A percentile compares a stretch with the other conserved stretches of the same genome.
Evolutionary conservation across 2,329 filamentous ascomycete species (phyloP).

Genomic region (Cladosporium sp.): DNA sequence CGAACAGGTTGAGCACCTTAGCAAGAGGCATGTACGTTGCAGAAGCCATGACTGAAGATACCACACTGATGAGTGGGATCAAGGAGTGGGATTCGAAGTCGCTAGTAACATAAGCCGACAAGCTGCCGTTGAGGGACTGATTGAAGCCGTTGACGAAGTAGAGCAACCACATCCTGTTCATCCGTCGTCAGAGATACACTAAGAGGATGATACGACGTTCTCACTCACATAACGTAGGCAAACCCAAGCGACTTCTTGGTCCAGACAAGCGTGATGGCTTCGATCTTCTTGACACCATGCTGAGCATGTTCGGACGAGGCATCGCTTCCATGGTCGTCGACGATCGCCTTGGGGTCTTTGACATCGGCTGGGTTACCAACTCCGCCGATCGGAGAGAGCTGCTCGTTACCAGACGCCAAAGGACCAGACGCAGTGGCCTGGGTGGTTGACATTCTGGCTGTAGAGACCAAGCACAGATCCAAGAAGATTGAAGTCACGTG

Average conservation of each 20-base stretch:
- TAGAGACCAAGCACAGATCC: no score
- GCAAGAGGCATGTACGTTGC: conserved; percentile 62
- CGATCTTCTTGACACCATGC: conserved; percentile 36
- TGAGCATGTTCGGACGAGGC: background rate
- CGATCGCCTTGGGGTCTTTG: background rate
- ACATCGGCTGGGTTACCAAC: no score
- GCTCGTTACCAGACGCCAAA: no score
- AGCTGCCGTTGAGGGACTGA: conserved; percentile 34
- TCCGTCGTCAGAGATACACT: background rate
- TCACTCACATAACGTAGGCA: conserved; percentile 36
- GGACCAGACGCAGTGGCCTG: no score
- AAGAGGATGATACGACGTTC: background rate
- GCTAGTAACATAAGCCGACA: conserved; percentile 45
- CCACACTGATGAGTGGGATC: conserved; percentile 50
- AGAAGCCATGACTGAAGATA: conserved; percentile 53
- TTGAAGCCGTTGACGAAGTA: conserved; percentile 48
- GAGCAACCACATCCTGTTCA: conserved; percentile 42
- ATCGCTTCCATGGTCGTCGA: background rate
- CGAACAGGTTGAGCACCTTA: conserved; percentile 65
- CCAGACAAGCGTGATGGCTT: conserved; percentile 41
- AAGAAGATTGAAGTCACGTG: no score
- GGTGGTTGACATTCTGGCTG: no score
- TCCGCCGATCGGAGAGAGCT: no score
- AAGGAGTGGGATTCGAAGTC: conserved; percentile 52
- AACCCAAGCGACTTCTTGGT: conserved; percentile 33